Evolutionary conservation across 805 yeast species (phyloP).

Genomic region (Candida koratica): DNA sequence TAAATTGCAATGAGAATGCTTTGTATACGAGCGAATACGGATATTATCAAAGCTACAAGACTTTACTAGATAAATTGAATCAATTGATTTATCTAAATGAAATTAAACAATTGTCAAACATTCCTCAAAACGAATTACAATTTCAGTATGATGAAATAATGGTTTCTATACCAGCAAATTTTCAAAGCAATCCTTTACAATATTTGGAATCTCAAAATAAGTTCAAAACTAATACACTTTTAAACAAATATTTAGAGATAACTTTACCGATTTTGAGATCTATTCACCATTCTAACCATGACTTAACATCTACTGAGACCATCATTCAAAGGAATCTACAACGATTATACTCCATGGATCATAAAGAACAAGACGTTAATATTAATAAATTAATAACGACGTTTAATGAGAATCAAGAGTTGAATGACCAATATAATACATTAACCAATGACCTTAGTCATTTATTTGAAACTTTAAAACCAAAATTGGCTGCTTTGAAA

Average conservation of each 20-base stretch:
- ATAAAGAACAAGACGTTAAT: constrained; percentile 11
- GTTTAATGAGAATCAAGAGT: constrained; percentile 9
- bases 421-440: constrained; percentile 4
- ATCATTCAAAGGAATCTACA: constrained; percentile 12
- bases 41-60: constrained; percentile 23
- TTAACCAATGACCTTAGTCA: constrained; percentile 8
- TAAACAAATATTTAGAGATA: constrained; percentile 24
- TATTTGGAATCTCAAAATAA: constrained; percentile 9
- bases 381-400: constrained; percentile 16
- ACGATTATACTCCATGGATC: constrained; percentile 10
- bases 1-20: constrained; percentile 1
- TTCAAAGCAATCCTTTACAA: neutral
- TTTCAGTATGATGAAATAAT: constrained; percentile 15
- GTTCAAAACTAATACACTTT: constrained; percentile 23
- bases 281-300: constrained; percentile 26
- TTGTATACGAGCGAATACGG: constrained; percentile 19
- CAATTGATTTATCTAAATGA: constrained; percentile 27
- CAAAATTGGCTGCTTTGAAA: constrained; percentile 18
- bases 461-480: constrained; percentile 14
- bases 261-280: constrained; percentile 32
- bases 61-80: constrained; percentile 24
- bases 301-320: constrained; percentile 27
- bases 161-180: neutral
- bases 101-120: constrained; percentile 18
- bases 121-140: constrained; percentile 16